Percentiles rank a stretch among this genome's conserved stretches.
These are phyloP conservation scores for Prunus davidiana DNA, from an alignment of 306 rosid genomes.

Conservation along the genomic window DNA sequence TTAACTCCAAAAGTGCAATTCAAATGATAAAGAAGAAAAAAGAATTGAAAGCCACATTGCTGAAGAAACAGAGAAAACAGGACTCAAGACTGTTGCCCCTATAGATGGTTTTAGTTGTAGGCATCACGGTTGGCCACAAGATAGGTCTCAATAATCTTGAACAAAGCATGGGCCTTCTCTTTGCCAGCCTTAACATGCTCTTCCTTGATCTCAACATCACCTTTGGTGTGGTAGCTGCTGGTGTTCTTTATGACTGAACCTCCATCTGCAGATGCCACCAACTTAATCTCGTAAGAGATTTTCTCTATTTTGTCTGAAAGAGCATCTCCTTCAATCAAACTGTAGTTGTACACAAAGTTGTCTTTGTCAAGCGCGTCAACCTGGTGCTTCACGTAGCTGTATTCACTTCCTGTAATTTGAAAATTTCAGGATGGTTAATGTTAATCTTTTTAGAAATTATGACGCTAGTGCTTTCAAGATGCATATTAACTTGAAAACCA, in stretches of 20 bases:
- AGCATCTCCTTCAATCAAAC: conserved; percentile 7
- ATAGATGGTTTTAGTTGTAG: conserved; percentile 24
- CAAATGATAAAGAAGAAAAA: too few relatives aligned
- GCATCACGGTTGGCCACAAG: conserved; percentile 32
- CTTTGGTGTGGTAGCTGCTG: conserved; percentile 21
- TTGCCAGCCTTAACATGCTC: conserved; percentile 28
- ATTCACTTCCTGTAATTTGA: neutral
- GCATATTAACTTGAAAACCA: too few relatives aligned
- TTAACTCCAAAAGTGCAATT: too few relatives aligned
- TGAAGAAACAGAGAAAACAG: too few relatives aligned
- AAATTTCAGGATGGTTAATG: too few relatives aligned
- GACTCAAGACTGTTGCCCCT: too few relatives aligned
- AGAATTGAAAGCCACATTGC: too few relatives aligned
- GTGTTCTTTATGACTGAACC: conserved; percentile 35
- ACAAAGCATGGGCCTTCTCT: conserved; percentile 20
- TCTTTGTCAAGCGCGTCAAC: conserved; percentile 40
- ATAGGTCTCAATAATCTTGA: conserved; percentile 2
- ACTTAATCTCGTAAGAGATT: conserved; percentile 26
- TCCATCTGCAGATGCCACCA: conserved; percentile 30
- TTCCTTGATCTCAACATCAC: conserved; percentile 18
- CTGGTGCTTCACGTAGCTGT: conserved; percentile 18
- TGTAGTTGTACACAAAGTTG: conserved; percentile 28
- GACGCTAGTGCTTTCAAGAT: too few relatives aligned
- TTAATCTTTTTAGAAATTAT: too few relatives aligned
- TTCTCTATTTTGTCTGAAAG: conserved; percentile 40